A percentile compares a stretch with the other conserved stretches of the same genome.
Evolutionary conservation across 148 eudicot genomes (phyloP).

Genomic region (Simmondsia chinensis): DNA sequence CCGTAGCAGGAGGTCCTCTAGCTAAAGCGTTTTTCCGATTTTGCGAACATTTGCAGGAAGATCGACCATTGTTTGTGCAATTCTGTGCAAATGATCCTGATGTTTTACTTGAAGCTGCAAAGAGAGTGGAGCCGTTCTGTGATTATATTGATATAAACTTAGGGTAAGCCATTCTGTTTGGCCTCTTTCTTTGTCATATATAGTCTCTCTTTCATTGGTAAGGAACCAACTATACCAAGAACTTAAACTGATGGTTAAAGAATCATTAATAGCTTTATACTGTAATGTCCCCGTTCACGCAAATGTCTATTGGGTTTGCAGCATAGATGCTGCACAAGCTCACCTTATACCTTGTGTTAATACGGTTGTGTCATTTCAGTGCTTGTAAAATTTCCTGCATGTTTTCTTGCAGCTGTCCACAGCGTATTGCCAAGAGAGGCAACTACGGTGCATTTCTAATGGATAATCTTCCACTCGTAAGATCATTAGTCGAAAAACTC

Average conservation of each 20-base stretch:
- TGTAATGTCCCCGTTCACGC: no score
- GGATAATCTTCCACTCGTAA: slow-evolving; percentile 86
- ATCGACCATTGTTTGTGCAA: slow-evolving; percentile 91
- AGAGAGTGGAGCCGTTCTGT: slow-evolving; percentile 68
- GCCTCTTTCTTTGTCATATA: background rate
- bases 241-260: no score
- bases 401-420: slow-evolving; percentile 71
- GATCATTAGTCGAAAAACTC: slow-evolving; percentile 72
- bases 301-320: no score
- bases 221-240: no score
- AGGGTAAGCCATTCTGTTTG: slow-evolving; percentile 41
- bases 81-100: slow-evolving; percentile 96
- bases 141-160: slow-evolving; percentile 95
- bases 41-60: slow-evolving; percentile 49
- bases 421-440: slow-evolving; percentile 88
- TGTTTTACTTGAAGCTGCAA: slow-evolving; percentile 77
- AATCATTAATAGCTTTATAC: no score
- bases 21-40: no score
- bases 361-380: no score
- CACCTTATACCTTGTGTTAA: no score
- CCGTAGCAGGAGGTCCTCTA: no score
- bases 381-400: no score
- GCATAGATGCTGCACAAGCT: no score
- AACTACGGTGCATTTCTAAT: slow-evolving; percentile 93
- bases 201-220: background rate